A percentile compares a stretch with the other conserved stretches of the same genome.
phyloP scores from a whole-genome alignment of 148 eudicot genomes.

The Arctostaphylos glauca region DNA sequence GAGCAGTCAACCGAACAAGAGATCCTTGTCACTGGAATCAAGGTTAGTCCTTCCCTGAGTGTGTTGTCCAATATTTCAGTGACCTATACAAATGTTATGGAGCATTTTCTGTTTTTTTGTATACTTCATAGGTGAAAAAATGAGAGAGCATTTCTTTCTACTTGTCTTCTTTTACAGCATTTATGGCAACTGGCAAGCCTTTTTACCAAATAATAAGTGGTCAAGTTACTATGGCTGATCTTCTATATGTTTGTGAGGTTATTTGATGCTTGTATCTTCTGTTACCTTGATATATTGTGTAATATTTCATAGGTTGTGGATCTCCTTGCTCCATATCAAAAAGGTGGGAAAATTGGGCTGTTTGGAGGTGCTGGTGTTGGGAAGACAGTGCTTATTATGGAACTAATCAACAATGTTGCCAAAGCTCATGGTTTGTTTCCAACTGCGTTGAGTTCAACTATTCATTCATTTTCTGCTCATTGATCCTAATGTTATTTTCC shows the following conservation, averaged over 20 bases:
- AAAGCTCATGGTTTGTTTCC: constrained; percentile 33
- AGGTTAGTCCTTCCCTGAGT: constrained; percentile 31
- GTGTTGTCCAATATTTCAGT: neutral
- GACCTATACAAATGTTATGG: neutral
- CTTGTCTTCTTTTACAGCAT: neutral
- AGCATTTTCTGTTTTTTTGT: neutral
- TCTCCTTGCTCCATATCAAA: constrained; percentile 56
- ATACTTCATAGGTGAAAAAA: neutral
- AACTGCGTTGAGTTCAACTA: neutral
- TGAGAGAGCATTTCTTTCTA: neutral
- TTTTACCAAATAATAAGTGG: neutral
- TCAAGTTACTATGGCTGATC: neutral
- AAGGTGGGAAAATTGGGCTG: constrained; percentile 45
- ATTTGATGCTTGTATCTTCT: neutral
- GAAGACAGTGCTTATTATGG: constrained; percentile 37
- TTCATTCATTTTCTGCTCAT: neutral
- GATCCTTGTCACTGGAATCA: constrained; percentile 78
- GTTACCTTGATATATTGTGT: neutral
- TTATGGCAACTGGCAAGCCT: neutral
- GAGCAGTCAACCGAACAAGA: constrained; percentile 77
- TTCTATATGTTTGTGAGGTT: neutral
- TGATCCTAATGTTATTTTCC: neutral
- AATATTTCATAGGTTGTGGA: constrained; percentile 53
- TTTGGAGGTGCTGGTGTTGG: constrained; percentile 52
- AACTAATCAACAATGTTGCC: constrained; percentile 44